Evolutionary conservation across 768 basidiomycete species (phyloP).

Genomic region (Paxillus ammoniavirescens): DNA sequence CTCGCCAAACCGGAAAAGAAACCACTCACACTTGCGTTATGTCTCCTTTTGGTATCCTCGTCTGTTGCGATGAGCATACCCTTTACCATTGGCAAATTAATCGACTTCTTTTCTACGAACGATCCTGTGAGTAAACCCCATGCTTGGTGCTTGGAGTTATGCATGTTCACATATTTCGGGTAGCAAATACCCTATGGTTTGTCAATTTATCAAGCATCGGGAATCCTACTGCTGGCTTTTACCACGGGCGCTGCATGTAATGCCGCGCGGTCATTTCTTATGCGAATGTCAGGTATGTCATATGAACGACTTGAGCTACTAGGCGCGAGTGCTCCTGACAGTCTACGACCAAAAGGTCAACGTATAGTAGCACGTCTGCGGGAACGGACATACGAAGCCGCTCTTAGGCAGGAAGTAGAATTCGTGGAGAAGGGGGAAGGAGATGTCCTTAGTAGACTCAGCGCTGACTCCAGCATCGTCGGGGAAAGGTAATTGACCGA

Average conservation of each 20-base stretch:
- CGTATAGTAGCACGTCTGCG: constrained; percentile 87
- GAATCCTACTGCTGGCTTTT: constrained; percentile 69
- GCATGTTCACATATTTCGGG: not conserved
- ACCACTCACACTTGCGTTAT: constrained; percentile 72
- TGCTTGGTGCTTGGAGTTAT: constrained; percentile 22
- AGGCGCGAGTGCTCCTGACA: not conserved
- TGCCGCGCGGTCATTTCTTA: constrained; percentile 76
- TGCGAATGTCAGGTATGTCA: constrained; percentile 75
- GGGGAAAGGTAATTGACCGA: constrained; percentile 70
- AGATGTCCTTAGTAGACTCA: constrained; percentile 88
- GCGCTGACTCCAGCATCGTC: constrained; percentile 89
- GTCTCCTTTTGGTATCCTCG: constrained; percentile 82
- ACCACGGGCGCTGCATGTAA: constrained; percentile 87
- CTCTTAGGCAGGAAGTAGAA: constrained; percentile 87
- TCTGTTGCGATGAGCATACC: constrained; percentile 91
- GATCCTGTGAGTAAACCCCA: constrained; percentile 51
- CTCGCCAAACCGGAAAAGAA: constrained; percentile 84
- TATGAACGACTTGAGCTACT: not conserved
- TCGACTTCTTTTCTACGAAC: constrained; percentile 84
- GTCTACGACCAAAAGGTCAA: constrained; percentile 49
- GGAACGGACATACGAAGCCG: constrained; percentile 78
- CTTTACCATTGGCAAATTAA: constrained; percentile 88
- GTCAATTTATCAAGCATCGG: constrained; percentile 78
- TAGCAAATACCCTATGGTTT: constrained; percentile 81
- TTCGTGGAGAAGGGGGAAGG: constrained; percentile 92